Evolutionary conservation across 805 yeast species (phyloP).

Genomic region (Saccharomycopsis sp.): DNA sequence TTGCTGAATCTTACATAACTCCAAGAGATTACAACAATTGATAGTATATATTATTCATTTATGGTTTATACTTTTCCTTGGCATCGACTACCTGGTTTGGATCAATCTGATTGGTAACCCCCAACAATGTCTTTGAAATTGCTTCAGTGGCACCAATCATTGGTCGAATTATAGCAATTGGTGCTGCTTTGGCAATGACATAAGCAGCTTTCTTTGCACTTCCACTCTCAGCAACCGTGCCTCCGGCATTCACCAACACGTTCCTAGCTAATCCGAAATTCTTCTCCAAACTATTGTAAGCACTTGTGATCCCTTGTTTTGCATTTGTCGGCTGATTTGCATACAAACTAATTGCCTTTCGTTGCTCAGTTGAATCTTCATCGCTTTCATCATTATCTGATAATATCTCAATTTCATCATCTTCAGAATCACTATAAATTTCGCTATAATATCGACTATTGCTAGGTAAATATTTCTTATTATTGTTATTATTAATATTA

Average conservation of each 20-base stretch:
- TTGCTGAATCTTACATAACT: conserved; percentile 49
- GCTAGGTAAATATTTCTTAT: no score
- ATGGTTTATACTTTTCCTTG: conserved; percentile 56
- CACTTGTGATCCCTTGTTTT: conserved; percentile 67
- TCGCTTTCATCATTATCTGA: conserved; percentile 22
- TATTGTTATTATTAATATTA: no score
- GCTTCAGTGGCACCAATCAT: conserved; percentile 92
- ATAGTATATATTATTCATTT: not conserved
- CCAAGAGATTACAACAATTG: conserved; percentile 28
- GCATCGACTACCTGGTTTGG: conserved; percentile 51
- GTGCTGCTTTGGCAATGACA: conserved; percentile 69
- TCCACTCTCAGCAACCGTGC: conserved; percentile 56
- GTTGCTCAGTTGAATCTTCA: conserved; percentile 25
- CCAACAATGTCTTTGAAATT: conserved; percentile 71
- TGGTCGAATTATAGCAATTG: conserved; percentile 75
- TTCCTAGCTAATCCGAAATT: conserved; percentile 61
- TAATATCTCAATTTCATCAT: conserved; percentile 21
- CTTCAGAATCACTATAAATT: conserved; percentile 25
- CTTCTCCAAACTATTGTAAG: conserved; percentile 63
- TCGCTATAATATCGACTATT: conserved; percentile 18
- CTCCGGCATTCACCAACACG: conserved; percentile 52
- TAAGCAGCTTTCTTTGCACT: conserved; percentile 60
- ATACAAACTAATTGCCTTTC: conserved; percentile 57
- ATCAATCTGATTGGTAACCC: conserved; percentile 75
- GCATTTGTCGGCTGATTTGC: conserved; percentile 76